Base-by-base conservation (phyloP, 1,284 basidiomycete species). In the Ceratobasidium theobromae region DNA sequence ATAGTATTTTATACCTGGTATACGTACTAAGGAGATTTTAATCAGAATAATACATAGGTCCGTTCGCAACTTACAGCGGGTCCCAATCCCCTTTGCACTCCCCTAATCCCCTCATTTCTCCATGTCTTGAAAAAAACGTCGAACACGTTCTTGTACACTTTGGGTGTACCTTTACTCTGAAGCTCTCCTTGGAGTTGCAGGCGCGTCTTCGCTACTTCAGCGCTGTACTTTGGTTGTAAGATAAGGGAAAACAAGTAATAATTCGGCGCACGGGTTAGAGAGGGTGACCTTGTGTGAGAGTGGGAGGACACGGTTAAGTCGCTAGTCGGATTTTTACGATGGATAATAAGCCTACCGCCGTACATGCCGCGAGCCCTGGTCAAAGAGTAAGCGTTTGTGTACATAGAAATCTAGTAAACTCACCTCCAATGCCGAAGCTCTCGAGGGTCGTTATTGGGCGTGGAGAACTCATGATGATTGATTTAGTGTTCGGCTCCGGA, bases 161-260 rank as follows among this genome's bases (percentile, higher is more conserved):
- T 89, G 69, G 83, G 76, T 6, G 83, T 84, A 12, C 88, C 87
- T 16, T 79, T 81, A 74, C 88, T 91, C 40, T 89, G 84, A 14
- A 98, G 84, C 77, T 98, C 95, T 23, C 95, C 95, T 75, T 98
- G 94, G 23, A 98, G 82, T 75, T 98, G 95, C 62, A 98, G 78
- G 67, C 95, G 87, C 35, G 95, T 98, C 78, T 98, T 98, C 67
- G 91, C 90, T 32, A 97, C 93, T 74, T 97, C 95, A 9, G 92
- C 89, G 60, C 69, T 66, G 52, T 12, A 12, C 14, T 18, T 18
- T 30, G 66, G 18, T 38, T 16, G 55, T 21, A 48, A 14, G 43
- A 21, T 6, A 45, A n/a, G 8, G 9, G 6, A 6, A 6, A 45
- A 5, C 9, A 21, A 45, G 43, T 21, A 18, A 30, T 3, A 14